Evolutionary conservation across 1,284 basidiomycete species (phyloP).

Genomic region (Irpex rosettiformis): DNA sequence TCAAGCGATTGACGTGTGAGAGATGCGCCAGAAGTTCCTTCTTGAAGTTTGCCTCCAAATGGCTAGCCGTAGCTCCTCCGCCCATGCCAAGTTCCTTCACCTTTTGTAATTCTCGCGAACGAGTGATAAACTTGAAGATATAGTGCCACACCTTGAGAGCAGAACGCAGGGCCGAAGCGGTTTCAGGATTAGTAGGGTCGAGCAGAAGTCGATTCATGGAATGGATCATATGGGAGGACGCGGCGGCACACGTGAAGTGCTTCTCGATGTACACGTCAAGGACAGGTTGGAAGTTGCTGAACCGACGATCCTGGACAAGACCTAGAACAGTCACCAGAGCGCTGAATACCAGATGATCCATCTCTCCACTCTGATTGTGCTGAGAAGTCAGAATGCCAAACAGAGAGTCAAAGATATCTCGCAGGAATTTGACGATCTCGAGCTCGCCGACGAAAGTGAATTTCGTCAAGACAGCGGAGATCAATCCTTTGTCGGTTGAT

Average conservation of each 20-base stretch:
- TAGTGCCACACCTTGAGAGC: constrained; percentile 97
- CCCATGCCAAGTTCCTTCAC: constrained; percentile 76
- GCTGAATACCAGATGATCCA: constrained; percentile 88
- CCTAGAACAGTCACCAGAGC: constrained; percentile 87
- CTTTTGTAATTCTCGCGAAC: constrained; percentile 86
- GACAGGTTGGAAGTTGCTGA: constrained; percentile 92
- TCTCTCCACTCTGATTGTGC: constrained; percentile 72
- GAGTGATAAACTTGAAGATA: constrained; percentile 91
- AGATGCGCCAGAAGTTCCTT: constrained; percentile 77
- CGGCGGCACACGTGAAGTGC: constrained; percentile 80
- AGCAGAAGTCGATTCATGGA: constrained; percentile 84
- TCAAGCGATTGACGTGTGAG: constrained; percentile 82
- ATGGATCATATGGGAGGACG: constrained; percentile 78
- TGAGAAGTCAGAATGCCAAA: constrained; percentile 85
- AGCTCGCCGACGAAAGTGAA: constrained; percentile 92
- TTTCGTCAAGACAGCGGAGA: constrained; percentile 76
- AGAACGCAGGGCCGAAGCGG: constrained; percentile 76
- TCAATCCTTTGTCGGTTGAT: constrained; percentile 58
- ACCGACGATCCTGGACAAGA: constrained; percentile 92
- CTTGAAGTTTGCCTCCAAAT: constrained; percentile 85
- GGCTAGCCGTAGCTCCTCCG: constrained; percentile 76
- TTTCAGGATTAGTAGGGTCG: constrained; percentile 72
- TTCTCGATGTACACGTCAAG: constrained; percentile 91
- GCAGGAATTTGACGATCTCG: constrained; percentile 93
- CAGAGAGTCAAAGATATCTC: constrained; percentile 89